phyloP scores from a whole-genome alignment of 2,329 filamentous ascomycete species.

The Trichothecium roseum region DNA sequence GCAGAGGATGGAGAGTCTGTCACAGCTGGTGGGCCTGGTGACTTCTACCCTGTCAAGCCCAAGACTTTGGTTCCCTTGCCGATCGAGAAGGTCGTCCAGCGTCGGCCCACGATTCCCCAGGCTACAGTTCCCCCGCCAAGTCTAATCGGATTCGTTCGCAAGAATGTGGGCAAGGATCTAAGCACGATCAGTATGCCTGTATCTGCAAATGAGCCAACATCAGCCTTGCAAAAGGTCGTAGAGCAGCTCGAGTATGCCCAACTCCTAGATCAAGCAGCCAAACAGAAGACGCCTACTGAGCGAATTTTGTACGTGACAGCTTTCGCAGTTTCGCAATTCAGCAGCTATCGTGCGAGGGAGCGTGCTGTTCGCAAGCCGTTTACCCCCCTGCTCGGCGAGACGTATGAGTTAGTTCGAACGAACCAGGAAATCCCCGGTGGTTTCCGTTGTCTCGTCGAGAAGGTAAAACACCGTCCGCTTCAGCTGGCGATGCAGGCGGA shows the following conservation, averaged over 20 bases:
- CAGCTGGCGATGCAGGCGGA: slow-evolving; percentile 91
- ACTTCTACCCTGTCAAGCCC: slow-evolving; percentile 64
- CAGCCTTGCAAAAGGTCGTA: slow-evolving; percentile 75
- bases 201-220: slow-evolving; percentile 87
- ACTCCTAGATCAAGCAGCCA: slow-evolving; percentile 66
- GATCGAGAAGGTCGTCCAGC: slow-evolving; percentile 49
- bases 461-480: slow-evolving; percentile 86
- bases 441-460: slow-evolving; percentile 88
- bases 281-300: slow-evolving; percentile 49
- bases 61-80: slow-evolving; percentile 72
- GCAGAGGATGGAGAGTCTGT: slow-evolving; percentile 48
- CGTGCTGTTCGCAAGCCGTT: slow-evolving; percentile 92
- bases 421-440: slow-evolving; percentile 62
- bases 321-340: slow-evolving; percentile 83
- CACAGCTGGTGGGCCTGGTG: slow-evolving; percentile 47
- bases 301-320: slow-evolving; percentile 78
- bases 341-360: slow-evolving; percentile 73
- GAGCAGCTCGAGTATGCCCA: slow-evolving; percentile 88
- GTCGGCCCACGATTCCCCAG: slow-evolving; percentile 60
- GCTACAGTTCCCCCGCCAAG: slow-evolving; percentile 77
- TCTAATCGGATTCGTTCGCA: slow-evolving; percentile 85
- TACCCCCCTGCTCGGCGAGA: slow-evolving; percentile 93
- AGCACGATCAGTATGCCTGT: slow-evolving; percentile 97
- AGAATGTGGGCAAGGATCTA: slow-evolving; percentile 96
- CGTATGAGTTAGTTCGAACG: slow-evolving; percentile 81